Evolutionary conservation across 495 filamentous ascomycete genomes (phyloP).

Genomic region (Choiromyces venosus): DNA sequence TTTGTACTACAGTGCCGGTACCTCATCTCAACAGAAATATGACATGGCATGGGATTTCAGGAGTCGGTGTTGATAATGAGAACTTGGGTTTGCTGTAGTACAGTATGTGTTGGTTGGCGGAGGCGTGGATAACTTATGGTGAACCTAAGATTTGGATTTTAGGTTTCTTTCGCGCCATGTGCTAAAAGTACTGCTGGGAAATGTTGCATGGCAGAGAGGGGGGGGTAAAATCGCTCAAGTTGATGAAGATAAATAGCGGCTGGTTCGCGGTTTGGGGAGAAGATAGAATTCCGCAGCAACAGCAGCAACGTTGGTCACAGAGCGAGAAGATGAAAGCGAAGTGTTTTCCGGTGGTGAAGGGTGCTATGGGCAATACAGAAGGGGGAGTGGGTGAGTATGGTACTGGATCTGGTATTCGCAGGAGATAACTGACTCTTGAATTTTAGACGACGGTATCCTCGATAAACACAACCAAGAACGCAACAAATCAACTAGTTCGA

Average conservation of each 20-base stretch:
- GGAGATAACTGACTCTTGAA: not conserved
- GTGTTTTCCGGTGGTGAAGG: not conserved
- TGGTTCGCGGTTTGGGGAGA: not conserved
- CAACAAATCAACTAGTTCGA: not conserved
- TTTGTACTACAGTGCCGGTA: too few relatives aligned
- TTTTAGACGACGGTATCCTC: not conserved
- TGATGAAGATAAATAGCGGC: not conserved
- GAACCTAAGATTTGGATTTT: not conserved
- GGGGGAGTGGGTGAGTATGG: not conserved
- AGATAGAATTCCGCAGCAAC: not conserved
- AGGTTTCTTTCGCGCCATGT: too few relatives aligned
- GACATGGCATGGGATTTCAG: too few relatives aligned
- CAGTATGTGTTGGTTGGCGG: too few relatives aligned
- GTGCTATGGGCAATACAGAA: not conserved
- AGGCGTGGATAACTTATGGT: too few relatives aligned
- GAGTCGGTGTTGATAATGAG: too few relatives aligned
- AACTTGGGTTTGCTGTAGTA: too few relatives aligned
- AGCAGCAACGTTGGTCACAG: not conserved
- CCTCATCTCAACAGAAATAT: too few relatives aligned
- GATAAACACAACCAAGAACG: not conserved
- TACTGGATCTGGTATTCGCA: not conserved
- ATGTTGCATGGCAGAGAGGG: too few relatives aligned
- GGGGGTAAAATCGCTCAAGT: not conserved
- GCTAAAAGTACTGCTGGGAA: too few relatives aligned
- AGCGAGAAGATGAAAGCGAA: not conserved